These are phyloP conservation scores for Myxozyma vanderwaltii DNA, from an alignment of 805 yeast genomes.

Conservation along the genomic window DNA sequence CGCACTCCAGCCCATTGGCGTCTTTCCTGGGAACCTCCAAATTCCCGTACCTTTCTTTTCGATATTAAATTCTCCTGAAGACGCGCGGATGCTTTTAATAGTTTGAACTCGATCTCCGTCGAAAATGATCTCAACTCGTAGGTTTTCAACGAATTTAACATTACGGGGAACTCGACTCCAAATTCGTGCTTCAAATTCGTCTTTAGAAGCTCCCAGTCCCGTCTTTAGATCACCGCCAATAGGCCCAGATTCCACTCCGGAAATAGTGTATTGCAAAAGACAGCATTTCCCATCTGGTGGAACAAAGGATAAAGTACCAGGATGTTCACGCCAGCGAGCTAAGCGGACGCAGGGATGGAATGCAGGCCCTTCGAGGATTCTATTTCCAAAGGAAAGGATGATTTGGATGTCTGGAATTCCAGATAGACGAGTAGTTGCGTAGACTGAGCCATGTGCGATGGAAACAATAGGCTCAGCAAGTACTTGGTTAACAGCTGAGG, in stretches of 20 bases:
- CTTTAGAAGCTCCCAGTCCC: slow-evolving; percentile 54
- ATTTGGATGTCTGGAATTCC: slow-evolving; percentile 76
- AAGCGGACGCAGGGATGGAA: slow-evolving; percentile 71
- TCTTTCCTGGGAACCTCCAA: slow-evolving; percentile 66
- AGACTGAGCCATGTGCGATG: slow-evolving; percentile 61
- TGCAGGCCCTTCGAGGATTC: slow-evolving; percentile 47
- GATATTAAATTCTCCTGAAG: slow-evolving; percentile 75
- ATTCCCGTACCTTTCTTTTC: slow-evolving; percentile 56
- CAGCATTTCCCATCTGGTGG: slow-evolving; percentile 82
- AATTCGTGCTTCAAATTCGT: slow-evolving; percentile 66
- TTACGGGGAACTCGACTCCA: slow-evolving; percentile 50
- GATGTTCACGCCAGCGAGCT: slow-evolving; percentile 52
- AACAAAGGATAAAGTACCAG: slow-evolving; percentile 61
- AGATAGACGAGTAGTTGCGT: slow-evolving; percentile 67
- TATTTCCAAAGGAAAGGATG: slow-evolving; percentile 44
- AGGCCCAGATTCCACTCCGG: slow-evolving; percentile 52
- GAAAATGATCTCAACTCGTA: slow-evolving; percentile 49
- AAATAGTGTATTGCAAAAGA: slow-evolving; percentile 46
- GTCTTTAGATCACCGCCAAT: slow-evolving; percentile 56
- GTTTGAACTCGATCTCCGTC: slow-evolving; percentile 36
- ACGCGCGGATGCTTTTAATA: slow-evolving; percentile 61
- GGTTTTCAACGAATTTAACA: slow-evolving; percentile 52
- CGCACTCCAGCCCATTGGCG: slow-evolving; percentile 67
- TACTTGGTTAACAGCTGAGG: slow-evolving; percentile 22
- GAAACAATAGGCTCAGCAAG: slow-evolving; percentile 37